Base-by-base conservation (phyloP, 345 rosid genomes). In the Litchi chinensis region DNA sequence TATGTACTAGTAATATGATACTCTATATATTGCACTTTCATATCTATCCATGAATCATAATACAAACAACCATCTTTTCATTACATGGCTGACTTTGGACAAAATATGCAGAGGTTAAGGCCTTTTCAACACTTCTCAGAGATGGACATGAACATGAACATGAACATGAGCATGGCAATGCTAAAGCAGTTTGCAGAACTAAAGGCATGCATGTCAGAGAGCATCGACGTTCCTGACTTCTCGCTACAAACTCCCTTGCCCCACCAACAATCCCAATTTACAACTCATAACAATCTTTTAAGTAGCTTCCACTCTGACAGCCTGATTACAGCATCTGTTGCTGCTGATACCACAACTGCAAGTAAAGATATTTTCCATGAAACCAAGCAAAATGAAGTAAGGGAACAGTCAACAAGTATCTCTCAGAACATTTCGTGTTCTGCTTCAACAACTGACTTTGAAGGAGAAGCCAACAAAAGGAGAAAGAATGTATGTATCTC, bases 151-250 rank as follows among this genome's bases (percentile, higher is more conserved):
- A 81, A 73, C 79, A 78, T 75, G 81, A 81, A 73, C 79, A 78
- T 80, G 78, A 32, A 32, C 37, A 32, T 32, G 37, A 32, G 37
- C 37, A 32, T 32, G 37, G 86, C 81, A 24, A 73, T 81, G 76
- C 43, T 77, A 50, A 81, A 79, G 77, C 85, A 83, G 74, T 76
- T 79, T 70, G 73, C 84, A 52, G 82, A 78, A 73, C 82, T 79
- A 65, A 85, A 80, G 80, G 82, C 83, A 68, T 79, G 70, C 64
- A 52, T 66, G 39, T 60, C 73, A 73, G 86, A 85, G 76, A 77
- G 9, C 76, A 75, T 82, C 74, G 68, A 22, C 75, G 32, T 66
- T 46, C 12, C 80, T 64, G 79, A 73, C 44, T 75, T 79, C 82
- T 79, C 85, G 26, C 24, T 68, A 1, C 80, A 80, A 66, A 78